Conservation (phyloP, 176 grass and related monocot species). For the Phyllostachys edulis region DNA sequence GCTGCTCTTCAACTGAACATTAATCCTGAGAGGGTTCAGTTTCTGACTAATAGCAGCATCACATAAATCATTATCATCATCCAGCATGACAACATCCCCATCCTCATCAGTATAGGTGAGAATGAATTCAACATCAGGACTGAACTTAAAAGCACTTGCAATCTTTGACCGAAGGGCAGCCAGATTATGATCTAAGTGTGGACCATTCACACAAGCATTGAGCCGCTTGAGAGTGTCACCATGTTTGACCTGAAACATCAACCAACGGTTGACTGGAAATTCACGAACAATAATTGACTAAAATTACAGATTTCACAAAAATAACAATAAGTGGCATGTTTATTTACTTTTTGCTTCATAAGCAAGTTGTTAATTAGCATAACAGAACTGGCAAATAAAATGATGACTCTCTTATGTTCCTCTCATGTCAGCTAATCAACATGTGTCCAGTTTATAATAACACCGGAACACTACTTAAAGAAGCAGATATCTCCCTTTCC, state of each 20-base stretch:
- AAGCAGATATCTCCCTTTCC: neutral
- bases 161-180: slow-evolving; percentile 48
- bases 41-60: slow-evolving; percentile 68
- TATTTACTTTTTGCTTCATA: neutral
- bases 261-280: neutral
- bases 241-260: slow-evolving; percentile 71
- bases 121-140: slow-evolving; percentile 33
- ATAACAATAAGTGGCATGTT: neutral
- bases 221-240: slow-evolving; percentile 64
- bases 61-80: slow-evolving; percentile 63
- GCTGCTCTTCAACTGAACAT: slow-evolving; percentile 53
- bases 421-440: neutral
- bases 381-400: neutral
- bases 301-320: neutral
- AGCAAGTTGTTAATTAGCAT: neutral
- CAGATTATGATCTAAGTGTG: slow-evolving; percentile 41
- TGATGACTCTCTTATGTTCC: neutral
- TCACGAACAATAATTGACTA: neutral
- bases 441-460: neutral
- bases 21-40: slow-evolving; percentile 75
- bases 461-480: neutral
- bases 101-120: slow-evolving; percentile 84
- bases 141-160: slow-evolving; percentile 63
- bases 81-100: slow-evolving; percentile 64
- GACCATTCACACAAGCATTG: slow-evolving; percentile 37